Evolutionary conservation across 2,329 filamentous ascomycete genomes (phyloP), one percentile per base, ranked within the genome.

Genomic region (Raffaelea albimanens): DNA sequence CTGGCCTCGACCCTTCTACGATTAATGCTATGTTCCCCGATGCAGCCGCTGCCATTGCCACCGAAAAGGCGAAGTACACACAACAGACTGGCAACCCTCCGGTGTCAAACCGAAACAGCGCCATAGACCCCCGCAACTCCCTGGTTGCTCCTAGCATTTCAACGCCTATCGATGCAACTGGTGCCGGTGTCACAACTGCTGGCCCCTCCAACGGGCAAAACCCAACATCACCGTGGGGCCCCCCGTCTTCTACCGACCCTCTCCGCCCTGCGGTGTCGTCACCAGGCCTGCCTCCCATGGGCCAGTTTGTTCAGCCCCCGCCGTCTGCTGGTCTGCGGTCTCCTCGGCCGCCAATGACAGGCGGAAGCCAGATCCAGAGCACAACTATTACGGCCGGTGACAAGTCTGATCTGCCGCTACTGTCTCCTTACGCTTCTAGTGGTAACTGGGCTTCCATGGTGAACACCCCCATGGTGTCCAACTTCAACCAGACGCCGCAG

Each of bases 11-110:
- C 62, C 77, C 87, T 5, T 88, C 84, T 29, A 94, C 88, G 21
- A 96, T 98, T 67, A 95, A 95, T 67, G 89, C 88, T 59, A 97
- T 98, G 93, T 98, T 98, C 65, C 93, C 93, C 7, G 93, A 98
- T 70, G 93, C 93, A 40, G 93, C 93, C 14, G 91, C 91, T 39
- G 93, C 93, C n/a, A 97, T 98, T 64, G 91, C 91, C 22, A 95
- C 93, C 52, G 91, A 98, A 67, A 96, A 96, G 71, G 91, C 90
- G 50, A 94, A 96, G 64, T 97, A 94, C 62, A 94, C 90, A 18
- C 90, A 96, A 64, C 87, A 95, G 63, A 95, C 90, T 4, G 93
- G 91, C 50, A 88, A 90, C 54, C 83, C 84, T 20, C 89, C 90
- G 3, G 80, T 87, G 1, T 96, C 93, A 20, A 95, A 95, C 71